phyloP scores from a whole-genome alignment of 345 rosid species.

The Conringia planisiliqua region DNA sequence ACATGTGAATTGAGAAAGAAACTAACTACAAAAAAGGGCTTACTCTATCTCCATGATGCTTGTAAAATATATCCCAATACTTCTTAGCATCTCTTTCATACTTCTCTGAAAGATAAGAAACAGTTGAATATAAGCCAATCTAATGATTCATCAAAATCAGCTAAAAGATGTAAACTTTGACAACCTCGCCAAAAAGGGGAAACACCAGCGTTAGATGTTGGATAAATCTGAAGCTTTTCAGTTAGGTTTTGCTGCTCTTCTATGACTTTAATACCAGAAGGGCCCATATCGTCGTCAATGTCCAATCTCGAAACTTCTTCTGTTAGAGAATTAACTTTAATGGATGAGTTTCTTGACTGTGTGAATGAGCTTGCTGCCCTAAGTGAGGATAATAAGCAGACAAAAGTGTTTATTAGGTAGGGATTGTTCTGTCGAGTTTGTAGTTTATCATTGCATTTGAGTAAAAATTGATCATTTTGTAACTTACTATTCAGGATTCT shows the following conservation, averaged over 20 bases:
- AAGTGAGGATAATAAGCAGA: too few species aligned
- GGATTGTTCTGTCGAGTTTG: too few species aligned
- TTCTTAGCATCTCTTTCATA: slow-evolving; percentile 83
- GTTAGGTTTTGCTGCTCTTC: slow-evolving; percentile 36
- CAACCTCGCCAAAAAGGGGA: slow-evolving; percentile 79
- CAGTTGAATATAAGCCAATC: neutral
- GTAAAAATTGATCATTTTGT: neutral
- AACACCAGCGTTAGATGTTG: slow-evolving; percentile 51
- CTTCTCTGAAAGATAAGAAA: slow-evolving; percentile 51
- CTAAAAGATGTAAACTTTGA: neutral
- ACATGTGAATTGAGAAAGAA: neutral
- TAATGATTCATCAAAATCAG: neutral
- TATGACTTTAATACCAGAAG: slow-evolving; percentile 24
- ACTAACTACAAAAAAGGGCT: neutral
- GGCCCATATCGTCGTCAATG: slow-evolving; percentile 38
- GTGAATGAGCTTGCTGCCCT: too few species aligned
- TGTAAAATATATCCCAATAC: slow-evolving; percentile 88
- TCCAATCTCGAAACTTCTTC: slow-evolving; percentile 53
- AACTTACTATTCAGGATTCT: too few species aligned
- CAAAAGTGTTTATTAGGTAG: neutral
- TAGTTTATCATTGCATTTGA: neutral
- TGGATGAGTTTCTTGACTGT: slow-evolving; percentile 36
- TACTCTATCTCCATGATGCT: slow-evolving; percentile 79
- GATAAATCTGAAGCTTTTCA: slow-evolving; percentile 65
- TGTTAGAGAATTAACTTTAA: slow-evolving; percentile 42